Evolutionary conservation across 257 asterid genomes (phyloP).

Genomic region (Dorcoceras hygrometricum): DNA sequence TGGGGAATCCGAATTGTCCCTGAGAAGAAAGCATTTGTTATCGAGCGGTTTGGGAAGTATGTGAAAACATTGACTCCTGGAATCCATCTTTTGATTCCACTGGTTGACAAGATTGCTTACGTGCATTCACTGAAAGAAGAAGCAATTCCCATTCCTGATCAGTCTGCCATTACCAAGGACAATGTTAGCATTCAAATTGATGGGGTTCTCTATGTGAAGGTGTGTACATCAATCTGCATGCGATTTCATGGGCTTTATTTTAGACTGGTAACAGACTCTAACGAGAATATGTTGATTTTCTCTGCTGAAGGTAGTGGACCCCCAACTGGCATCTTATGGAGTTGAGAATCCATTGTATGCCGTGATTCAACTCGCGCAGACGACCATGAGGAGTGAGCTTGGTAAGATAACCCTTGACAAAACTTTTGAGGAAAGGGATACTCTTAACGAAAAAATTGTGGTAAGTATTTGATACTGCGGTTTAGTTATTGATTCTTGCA

Average conservation of each 20-base stretch:
- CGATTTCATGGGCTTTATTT: background rate
- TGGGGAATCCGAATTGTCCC: constrained; percentile 92
- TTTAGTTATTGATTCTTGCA: constrained; percentile 6
- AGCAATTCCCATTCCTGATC: constrained; percentile 73
- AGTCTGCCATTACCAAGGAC: constrained; percentile 86
- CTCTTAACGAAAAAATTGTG: constrained; percentile 85
- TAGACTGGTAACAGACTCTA: constrained; percentile 17
- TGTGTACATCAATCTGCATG: constrained; percentile 3
- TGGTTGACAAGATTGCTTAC: constrained; percentile 80
- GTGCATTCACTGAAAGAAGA: constrained; percentile 84
- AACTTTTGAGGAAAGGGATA: constrained; percentile 93
- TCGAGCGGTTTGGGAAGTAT: constrained; percentile 85
- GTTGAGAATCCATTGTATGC: constrained; percentile 84
- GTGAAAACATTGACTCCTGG: constrained; percentile 80
- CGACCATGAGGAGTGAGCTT: constrained; percentile 98
- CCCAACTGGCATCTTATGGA: constrained; percentile 91
- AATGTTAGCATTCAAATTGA: constrained; percentile 78
- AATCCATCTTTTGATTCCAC: constrained; percentile 68
- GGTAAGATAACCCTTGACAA: constrained; percentile 93
- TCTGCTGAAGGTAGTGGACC: constrained; percentile 67
- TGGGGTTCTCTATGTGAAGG: constrained; percentile 88
- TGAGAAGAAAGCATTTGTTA: constrained; percentile 71
- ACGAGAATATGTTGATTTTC: background rate
- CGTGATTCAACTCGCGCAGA: constrained; percentile 88
- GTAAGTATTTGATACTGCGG: constrained; percentile 40